Evolutionary conservation across 768 basidiomycete genomes (phyloP), one percentile per base, ranked within the genome.

Genomic region (Serendipita sp.): DNA sequence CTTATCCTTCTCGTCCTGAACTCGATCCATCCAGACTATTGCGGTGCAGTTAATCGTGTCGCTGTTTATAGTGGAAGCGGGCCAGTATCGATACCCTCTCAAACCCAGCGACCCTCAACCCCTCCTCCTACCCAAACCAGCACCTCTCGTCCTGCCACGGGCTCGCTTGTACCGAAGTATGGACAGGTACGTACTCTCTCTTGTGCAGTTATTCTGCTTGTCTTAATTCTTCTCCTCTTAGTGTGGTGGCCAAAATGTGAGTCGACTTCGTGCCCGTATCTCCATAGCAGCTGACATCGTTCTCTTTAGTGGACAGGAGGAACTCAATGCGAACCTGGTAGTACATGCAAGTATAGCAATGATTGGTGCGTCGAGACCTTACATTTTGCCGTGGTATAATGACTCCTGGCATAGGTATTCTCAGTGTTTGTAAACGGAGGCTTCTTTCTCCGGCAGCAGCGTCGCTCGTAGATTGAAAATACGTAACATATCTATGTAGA

Each of bases 11-110:
- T 9, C 3, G n/a, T 48, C 20, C 22, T 41, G 4, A 13, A 31
- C 38, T 17, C 26, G 24, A 17, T 45, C 38, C 26, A 9, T 64
- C 3, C 34, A 64, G 65, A 60, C 28, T 33, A 50, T 51, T 66
- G 65, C 30, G 65, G 65, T 26, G 65, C 63, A 2, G 63, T 41
- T 24, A 64, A 61, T 34, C 63, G 63, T 31, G 58, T 66, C n/a
- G 58, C 60, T 11, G 61, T 66, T 48, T 66, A 62, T 26, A 58
- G 63, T 58, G 58, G 62, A 42, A 34, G 50, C 11, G 45, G 43
- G 3, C 61, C 51, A 20, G 44, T 66, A 22, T 24, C 53, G 16
- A 41, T 64, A 3, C 64, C 63, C 3, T 42, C 65, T 26, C 34
- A 62, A 20, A 60, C 56, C 4, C 34, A 58, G 16, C 34, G 28